phyloP scores from a whole-genome alignment of 75 land plant species.

The Pseudotsuga menziesii region DNA sequence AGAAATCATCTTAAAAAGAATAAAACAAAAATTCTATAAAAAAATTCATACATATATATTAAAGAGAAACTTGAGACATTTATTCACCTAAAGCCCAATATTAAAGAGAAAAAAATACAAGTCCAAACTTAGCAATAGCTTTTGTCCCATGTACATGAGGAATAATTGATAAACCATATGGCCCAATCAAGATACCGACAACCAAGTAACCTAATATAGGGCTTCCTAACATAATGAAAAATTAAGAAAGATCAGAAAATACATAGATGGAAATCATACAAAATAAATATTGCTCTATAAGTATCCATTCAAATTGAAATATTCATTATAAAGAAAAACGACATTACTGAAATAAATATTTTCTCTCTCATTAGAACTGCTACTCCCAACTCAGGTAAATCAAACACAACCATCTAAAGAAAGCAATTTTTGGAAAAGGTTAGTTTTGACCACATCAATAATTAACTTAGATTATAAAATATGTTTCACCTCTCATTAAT shows the following conservation, averaged over 20 bases:
- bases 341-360: background rate
- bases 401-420: background rate
- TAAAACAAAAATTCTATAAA: too few relatives aligned
- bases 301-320: background rate
- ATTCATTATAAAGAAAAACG: background rate
- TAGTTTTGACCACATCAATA: background rate
- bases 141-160: slow-evolving; percentile 99
- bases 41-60: background rate
- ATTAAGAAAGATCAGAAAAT: background rate
- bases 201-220: slow-evolving; percentile 96
- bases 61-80: background rate
- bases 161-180: slow-evolving; percentile 88
- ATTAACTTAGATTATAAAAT: background rate
- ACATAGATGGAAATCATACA: background rate
- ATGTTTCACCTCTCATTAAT: too few relatives aligned
- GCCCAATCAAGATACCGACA: slow-evolving; percentile 98
- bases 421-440: background rate
- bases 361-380: background rate
- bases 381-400: background rate
- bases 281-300: too few relatives aligned
- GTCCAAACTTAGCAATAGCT: slow-evolving; percentile 98
- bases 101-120: slow-evolving; percentile 95
- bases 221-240: slow-evolving; percentile 60
- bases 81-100: slow-evolving; percentile 95
- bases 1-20: background rate